Base-by-base conservation (phyloP, 1,284 basidiomycete genomes). In the Cystobasidium sp. region DNA sequence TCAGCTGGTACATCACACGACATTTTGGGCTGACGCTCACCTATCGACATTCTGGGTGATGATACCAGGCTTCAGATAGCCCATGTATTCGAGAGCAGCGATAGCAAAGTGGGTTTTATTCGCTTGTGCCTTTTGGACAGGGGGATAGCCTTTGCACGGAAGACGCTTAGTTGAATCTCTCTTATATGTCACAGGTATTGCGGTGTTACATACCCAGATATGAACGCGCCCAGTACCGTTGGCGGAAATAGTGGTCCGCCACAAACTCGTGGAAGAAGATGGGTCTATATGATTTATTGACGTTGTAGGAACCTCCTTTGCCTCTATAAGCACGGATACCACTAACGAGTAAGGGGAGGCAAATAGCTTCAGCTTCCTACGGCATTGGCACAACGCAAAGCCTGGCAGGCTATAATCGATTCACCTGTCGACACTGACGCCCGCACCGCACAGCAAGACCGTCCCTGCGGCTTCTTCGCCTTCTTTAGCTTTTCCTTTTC, bases 61-160 rank as follows among this genome's bases (percentile, higher is more conserved):
- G 37, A 94, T 82, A n/a, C 84, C 84, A 7, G 86, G 83, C 6
- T 47, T 39, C 20, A 91, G 85, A 66, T 88, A 82, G 7, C 86
- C 86, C 7, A 90, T 83, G 75, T 92, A 85, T 79, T 93, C 90
- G 41, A 96, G 84, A 1, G 93, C 91, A 1, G 92, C 90, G 37
- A 97, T 84, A 18, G 91, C 90, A 79, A 88, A 91, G 81, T 97
- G 94, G 0, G 90, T 93, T 5, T 91, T 89, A 78, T 96, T 97
- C 1, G 93, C 92, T 62, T 87, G 85, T 0, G 93, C 87, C 75
- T 90, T 87, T 44, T 90, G 86, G 41, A 95, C 90, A 14, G 90
- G 88, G 39, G 75, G 75, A 53, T 76, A 76, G 43, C 75, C 75
- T 73, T 16, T 16, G 37, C 10, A 24, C 22, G 9, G 14, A 22